Evolutionary conservation across 202 grass and related monocot genomes (phyloP), one percentile per base, ranked within the genome.

Genomic region (Thinopyrum obtusiflorum): DNA sequence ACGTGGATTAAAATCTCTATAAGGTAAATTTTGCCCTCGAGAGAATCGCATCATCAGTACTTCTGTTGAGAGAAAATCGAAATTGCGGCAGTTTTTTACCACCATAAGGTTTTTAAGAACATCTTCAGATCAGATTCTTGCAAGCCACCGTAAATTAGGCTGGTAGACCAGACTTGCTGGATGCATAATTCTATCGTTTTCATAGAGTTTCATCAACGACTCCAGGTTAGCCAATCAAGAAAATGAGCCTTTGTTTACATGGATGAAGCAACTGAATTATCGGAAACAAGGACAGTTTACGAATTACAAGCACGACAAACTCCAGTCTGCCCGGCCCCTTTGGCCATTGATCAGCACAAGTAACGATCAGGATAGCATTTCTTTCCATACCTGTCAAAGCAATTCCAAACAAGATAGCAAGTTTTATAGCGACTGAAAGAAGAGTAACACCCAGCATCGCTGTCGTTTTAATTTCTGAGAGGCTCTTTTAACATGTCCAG

Each of bases 191-290:
- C 91, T 53, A 83, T 86, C 86, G 81, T 95, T 73, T 88, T 20
- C 59, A 55, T 4, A 7, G 20, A 28, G 76, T 95, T 90, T 88
- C 93, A 95, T 89, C 84, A 93, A 44, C 89, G 84, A 89, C 86
- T 84, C 81, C 91, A 78, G 0, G 11, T 42, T 42, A 42, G 0
- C 4, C 40, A 42, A 0, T 44, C 40, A 44, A 44, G 10, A 82
- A 82, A 85, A 70, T 91, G 62, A 88, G 88, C 10, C 6, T 37
- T 74, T 92, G 95, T 89, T 94, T 55, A 88, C 20, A 64, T 2
- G 75, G 57, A 80, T 29, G 11, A 84, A 36, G 9, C 69, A 51
- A 28, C 3, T 25, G n/a, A 20, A 76, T 44, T 44, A 4, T 44
- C 3, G 12, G 4, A 46, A 14, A 14, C 42, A 14, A 46, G 11